Percentiles rank a stretch among this genome's conserved stretches.
These are phyloP conservation scores for Boletellus emodensis DNA, from an alignment of 768 basidiomycete species.

Conservation along the genomic window DNA sequence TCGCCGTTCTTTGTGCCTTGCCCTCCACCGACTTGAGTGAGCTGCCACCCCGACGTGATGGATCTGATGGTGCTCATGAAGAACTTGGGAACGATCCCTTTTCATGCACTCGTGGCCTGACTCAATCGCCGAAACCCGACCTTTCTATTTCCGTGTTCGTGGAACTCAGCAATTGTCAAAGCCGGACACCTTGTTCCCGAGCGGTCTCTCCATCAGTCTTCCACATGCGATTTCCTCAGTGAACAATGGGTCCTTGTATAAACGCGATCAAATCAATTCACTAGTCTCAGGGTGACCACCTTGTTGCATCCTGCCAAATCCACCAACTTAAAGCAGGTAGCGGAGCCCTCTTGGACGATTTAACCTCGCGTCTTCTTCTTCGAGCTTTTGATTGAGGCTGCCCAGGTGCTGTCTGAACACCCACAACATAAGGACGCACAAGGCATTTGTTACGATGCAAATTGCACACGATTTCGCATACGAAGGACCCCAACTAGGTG, in stretches of 20 bases:
- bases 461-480: conserved; percentile 72
- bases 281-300: neutral
- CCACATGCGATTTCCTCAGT: too few relatives aligned
- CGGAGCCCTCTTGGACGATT: conserved; percentile 37
- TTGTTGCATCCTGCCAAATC: neutral
- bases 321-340: conserved; percentile 40
- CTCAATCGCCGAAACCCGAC: conserved; percentile 7
- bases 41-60: conserved; percentile 53
- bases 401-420: conserved; percentile 45
- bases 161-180: too few relatives aligned
- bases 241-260: neutral
- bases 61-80: conserved; percentile 23
- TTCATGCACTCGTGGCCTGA: too few relatives aligned
- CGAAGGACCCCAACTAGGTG: conserved; percentile 61
- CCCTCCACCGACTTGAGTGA: conserved; percentile 63
- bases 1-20: conserved; percentile 56
- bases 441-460: conserved; percentile 55
- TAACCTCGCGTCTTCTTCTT: conserved; percentile 36
- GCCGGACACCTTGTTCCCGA: too few relatives aligned
- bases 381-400: conserved; percentile 38
- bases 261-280: neutral
- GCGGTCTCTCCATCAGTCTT: too few relatives aligned
- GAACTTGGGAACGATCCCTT: neutral
- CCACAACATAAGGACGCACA: conserved; percentile 48
- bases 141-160: neutral